Percentiles rank a stretch among this genome's conserved stretches.
These are phyloP conservation scores for Prunus yedoensis DNA, from an alignment of 331 rosid species.

Conservation along the genomic window DNA sequence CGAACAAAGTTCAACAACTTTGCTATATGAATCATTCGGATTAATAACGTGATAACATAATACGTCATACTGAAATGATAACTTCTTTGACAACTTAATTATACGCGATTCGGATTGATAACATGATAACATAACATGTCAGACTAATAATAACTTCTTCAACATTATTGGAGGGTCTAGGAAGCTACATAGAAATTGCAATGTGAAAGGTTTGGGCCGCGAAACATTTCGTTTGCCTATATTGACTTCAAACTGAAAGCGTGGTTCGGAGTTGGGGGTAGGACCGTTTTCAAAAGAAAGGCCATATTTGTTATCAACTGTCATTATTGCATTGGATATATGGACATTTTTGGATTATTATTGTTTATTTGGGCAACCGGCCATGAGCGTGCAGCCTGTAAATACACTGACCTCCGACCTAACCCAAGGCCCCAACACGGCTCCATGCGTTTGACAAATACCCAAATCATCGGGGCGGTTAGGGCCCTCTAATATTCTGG, in stretches of 20 bases:
- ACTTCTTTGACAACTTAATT: background rate
- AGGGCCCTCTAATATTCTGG: constrained; percentile 10
- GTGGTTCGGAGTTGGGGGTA: constrained; percentile 15
- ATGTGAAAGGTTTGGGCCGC: background rate
- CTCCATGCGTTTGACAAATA: constrained; percentile 47
- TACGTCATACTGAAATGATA: background rate
- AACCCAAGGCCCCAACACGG: constrained; percentile 42
- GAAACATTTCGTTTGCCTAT: background rate
- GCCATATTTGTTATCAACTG: constrained; percentile 27
- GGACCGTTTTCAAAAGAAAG: constrained; percentile 29
- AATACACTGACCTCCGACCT: constrained; percentile 47
- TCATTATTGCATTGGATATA: constrained; percentile 17
- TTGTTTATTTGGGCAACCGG: constrained; percentile 19
- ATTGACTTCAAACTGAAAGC: background rate
- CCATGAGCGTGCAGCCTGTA: constrained; percentile 20
- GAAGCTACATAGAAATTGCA: background rate
- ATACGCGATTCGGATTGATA: background rate
- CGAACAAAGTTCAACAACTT: background rate
- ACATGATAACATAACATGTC: too few species aligned
- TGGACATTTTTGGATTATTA: constrained; percentile 9
- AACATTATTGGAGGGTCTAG: background rate
- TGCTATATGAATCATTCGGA: background rate
- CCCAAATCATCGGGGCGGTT: constrained; percentile 33
- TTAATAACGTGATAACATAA: background rate
- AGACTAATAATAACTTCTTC: background rate